phyloP scores from a whole-genome alignment of 2,329 filamentous ascomycete species.

The Pseudofabraea citricarpa region DNA sequence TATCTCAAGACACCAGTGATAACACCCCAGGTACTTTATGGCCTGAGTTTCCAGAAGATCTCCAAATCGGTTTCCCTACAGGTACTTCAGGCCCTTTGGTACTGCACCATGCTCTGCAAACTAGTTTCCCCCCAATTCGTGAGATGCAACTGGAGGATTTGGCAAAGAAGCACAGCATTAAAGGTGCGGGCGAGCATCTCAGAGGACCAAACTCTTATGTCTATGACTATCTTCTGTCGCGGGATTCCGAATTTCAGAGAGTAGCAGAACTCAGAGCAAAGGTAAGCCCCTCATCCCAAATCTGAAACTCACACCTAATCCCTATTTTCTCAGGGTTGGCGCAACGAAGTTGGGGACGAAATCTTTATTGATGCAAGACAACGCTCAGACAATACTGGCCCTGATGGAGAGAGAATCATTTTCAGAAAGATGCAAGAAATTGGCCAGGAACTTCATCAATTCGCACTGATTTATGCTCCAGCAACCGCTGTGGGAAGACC shows the following conservation, averaged over 20 bases:
- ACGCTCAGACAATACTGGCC: conserved; percentile 29
- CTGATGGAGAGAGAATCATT: conserved; percentile 24
- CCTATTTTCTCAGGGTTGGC: conserved; percentile 36
- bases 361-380: conserved; percentile 37
- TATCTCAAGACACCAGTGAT: too few species aligned
- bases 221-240: conserved; percentile 13
- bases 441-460: conserved; percentile 34
- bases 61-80: not conserved
- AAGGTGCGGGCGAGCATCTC: conserved; percentile 3
- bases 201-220: conserved; percentile 3
- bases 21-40: not conserved
- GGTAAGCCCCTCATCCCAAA: conserved; percentile 5
- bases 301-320: not conserved
- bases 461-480: not conserved
- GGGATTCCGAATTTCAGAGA: conserved; percentile 12
- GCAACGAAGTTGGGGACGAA: conserved; percentile 35
- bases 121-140: too few species aligned
- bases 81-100: not conserved
- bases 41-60: not conserved
- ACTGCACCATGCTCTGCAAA: not conserved
- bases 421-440: conserved; percentile 40
- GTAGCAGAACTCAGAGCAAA: conserved; percentile 13
- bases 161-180: not conserved
- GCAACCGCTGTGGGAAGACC: not conserved
- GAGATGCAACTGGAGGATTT: not conserved